Evolutionary conservation across 306 rosid species (phyloP).

Genomic region (Biancaea sappan): DNA sequence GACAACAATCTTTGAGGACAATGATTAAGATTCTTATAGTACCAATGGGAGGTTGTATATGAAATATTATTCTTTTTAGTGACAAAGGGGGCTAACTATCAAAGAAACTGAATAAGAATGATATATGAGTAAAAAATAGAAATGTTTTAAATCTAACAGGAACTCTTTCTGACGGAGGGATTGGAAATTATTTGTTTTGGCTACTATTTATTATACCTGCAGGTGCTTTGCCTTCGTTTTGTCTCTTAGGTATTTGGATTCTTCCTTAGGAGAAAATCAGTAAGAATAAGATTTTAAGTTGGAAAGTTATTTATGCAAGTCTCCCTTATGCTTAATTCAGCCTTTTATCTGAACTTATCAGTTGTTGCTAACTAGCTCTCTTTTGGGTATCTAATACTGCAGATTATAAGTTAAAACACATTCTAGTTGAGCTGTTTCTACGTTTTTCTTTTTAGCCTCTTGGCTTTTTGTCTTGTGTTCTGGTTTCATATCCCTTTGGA

Average conservation of each 20-base stretch:
- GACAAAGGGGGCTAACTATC: neutral
- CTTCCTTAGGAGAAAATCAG: conserved; percentile 4
- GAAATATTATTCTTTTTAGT: neutral
- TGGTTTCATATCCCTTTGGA: conserved; percentile 4
- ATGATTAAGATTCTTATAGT: neutral
- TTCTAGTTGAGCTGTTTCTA: neutral
- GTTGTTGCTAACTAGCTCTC: neutral
- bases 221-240: neutral
- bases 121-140: neutral
- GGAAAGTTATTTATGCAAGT: neutral
- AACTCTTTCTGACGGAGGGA: neutral
- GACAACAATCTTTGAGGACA: neutral
- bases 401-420: neutral
- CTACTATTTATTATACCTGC: conserved; percentile 1
- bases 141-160: neutral
- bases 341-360: neutral
- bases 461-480: neutral
- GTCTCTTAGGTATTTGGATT: conserved; percentile 14
- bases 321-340: neutral
- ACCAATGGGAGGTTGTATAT: neutral
- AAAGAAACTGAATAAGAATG: neutral
- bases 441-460: neutral
- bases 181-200: neutral
- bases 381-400: neutral
- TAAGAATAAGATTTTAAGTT: neutral